Evolutionary conservation across 2,329 filamentous ascomycete species (phyloP), one percentile per base, ranked within the genome.

Genomic region (Pestalotiopsis fici): DNA sequence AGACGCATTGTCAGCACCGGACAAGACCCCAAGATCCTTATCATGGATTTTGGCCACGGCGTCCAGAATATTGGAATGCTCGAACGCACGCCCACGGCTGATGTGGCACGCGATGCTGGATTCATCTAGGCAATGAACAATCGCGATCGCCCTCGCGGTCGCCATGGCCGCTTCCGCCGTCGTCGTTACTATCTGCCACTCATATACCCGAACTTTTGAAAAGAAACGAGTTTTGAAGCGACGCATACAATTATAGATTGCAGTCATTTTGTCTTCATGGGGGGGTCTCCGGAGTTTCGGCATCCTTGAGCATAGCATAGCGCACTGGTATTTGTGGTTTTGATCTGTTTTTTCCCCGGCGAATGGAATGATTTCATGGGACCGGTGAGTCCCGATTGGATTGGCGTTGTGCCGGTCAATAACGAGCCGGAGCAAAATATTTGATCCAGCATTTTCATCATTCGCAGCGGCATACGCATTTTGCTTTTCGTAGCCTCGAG

Each of bases 1-100:
- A 87, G 95, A 68, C 90, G 96, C 69, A 96, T 99, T 70, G 93
- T 99, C 69, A 96, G 94, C 74, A 97, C 95, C 0, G 96, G 95
- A 62, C 96, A 99, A 80, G 95, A 98, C 75, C 93, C 95, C 39
- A 91, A 97, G 77, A 94, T 97, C 64, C 82, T 98, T 67, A 92
- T 99, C 68, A 91, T 98, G 86, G 96, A 99, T 81, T 99, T 98
- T 82, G 96, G 89, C 35, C 84, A 85, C 21, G 85, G 83, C 56
- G 82, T 91, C 4, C 77, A 83, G 31, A 85, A 88, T 31, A 86
- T 92, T 55, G 85, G 88, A 69, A 82, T 83, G 76, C 80, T 92
- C 54, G 87, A 90, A 78, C 88, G 85, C 66, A 69, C 71, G 23
- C 73, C 74, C 25, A 76, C 74, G 66, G 72, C 74, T 11, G 74